phyloP scores from a whole-genome alignment of 2,329 filamentous ascomycete genomes.

The Epichloe baconii region DNA sequence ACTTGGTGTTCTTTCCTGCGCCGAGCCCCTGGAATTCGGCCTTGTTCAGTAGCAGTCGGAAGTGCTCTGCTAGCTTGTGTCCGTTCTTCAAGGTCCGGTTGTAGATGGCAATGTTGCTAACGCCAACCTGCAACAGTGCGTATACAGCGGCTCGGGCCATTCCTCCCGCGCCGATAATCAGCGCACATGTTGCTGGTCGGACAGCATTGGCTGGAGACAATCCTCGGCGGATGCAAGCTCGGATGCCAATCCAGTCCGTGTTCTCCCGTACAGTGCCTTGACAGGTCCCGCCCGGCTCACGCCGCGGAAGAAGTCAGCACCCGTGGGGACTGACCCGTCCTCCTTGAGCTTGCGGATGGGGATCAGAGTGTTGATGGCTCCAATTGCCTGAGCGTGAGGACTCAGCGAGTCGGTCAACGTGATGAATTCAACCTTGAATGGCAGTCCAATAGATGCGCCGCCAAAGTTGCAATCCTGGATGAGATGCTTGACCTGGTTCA shows the following conservation, averaged over 20 bases:
- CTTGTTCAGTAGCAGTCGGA: conserved; percentile 41
- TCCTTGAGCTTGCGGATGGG: conserved; percentile 50
- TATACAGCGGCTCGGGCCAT: conserved; percentile 72
- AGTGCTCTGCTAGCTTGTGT: conserved; percentile 54
- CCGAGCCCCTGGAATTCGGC: conserved; percentile 30
- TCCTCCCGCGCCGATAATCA: conserved; percentile 54
- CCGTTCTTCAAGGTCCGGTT: conserved; percentile 60
- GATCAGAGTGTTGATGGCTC: conserved; percentile 64
- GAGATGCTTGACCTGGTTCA: conserved; percentile 50
- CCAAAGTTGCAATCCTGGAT: conserved; percentile 56
- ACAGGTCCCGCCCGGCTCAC: conserved; percentile 51
- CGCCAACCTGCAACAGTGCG: conserved; percentile 64
- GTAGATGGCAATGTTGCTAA: conserved; percentile 61
- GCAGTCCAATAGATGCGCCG: conserved; percentile 57
- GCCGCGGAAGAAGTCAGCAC: conserved; percentile 37
- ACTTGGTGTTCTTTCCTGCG: conserved; percentile 30
- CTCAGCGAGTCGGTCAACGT: conserved; percentile 56
- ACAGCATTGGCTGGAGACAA: conserved; percentile 60
- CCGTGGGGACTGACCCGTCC: conserved; percentile 43
- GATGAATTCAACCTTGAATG: conserved; percentile 64
- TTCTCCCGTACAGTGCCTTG: conserved; percentile 65
- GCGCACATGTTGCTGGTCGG: conserved; percentile 37
- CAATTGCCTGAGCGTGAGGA: conserved; percentile 59
- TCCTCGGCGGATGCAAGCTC: conserved; percentile 57
- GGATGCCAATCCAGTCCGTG: conserved; percentile 70